Conservation (phyloP, 352 stramenopile genomes). For the Phytophthora pini region DNA sequence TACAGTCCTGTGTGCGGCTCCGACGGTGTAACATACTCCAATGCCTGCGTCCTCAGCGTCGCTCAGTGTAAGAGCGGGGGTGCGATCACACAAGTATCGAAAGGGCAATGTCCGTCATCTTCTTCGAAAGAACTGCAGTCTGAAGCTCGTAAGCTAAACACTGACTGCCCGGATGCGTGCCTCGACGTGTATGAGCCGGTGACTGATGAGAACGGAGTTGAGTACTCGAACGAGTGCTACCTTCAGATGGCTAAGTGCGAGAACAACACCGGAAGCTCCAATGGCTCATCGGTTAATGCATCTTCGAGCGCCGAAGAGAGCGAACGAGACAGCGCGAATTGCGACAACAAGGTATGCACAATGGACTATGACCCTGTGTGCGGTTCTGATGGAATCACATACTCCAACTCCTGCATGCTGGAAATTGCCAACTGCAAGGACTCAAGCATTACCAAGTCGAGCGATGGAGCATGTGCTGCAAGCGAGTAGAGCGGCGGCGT, state of each 20-base stretch:
- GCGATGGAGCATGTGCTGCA: constrained; percentile 15
- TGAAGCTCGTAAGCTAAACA: background rate
- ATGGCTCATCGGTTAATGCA: background rate
- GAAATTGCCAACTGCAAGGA: constrained; percentile 33
- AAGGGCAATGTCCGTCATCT: constrained; percentile 20
- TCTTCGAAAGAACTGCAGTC: background rate
- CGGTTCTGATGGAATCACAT: constrained; percentile 47
- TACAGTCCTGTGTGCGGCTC: constrained; percentile 59
- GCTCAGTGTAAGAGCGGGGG: constrained; percentile 37
- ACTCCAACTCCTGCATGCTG: constrained; percentile 47
- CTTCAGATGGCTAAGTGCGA: constrained; percentile 33
- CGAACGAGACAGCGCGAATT: constrained; percentile 17
- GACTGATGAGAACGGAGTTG: constrained; percentile 34
- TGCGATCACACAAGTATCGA: constrained; percentile 23
- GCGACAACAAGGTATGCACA: constrained; percentile 34
- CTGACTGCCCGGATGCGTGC: constrained; percentile 17
- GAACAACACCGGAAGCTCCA: background rate
- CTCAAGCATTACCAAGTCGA: constrained; percentile 17
- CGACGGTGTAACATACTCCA: constrained; percentile 45
- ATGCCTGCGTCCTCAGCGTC: constrained; percentile 38
- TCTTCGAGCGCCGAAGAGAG: background rate
- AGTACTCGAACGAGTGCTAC: constrained; percentile 40
- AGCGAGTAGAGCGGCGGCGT: background rate
- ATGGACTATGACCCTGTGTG: constrained; percentile 41
- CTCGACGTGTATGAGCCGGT: constrained; percentile 36